These are phyloP conservation scores for Coemansia javaensis DNA, from an alignment of 192 early-diverging fungal species.

Conservation along the genomic window DNA sequence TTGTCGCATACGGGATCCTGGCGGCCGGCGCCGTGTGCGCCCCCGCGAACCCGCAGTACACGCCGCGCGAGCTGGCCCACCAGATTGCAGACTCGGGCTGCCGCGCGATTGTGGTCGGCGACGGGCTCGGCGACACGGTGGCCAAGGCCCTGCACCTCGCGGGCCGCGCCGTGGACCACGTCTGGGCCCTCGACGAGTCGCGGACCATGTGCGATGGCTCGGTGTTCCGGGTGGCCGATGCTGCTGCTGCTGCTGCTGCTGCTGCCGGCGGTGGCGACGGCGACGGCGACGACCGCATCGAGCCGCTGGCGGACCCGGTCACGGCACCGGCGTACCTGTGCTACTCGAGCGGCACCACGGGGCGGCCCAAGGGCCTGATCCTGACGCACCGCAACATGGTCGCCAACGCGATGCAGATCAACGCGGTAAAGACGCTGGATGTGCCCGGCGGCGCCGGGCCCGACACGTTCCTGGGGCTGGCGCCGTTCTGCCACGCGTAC, in stretches of 20 bases:
- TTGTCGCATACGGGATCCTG: conserved; percentile 60
- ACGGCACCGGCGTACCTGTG: conserved; percentile 58
- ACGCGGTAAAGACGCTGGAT: conserved; percentile 32
- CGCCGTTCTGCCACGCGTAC: conserved; percentile 73
- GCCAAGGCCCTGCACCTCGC: conserved; percentile 8
- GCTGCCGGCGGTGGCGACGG: neutral
- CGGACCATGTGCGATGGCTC: neutral
- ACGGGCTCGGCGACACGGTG: conserved; percentile 22
- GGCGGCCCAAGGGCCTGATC: conserved; percentile 61
- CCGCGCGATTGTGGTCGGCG: conserved; percentile 58
- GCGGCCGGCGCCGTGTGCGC: conserved; percentile 63
- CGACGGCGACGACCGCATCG: neutral
- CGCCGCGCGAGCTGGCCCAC: conserved; percentile 67
- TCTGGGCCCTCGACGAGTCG: conserved; percentile 35
- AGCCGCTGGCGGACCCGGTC: conserved; percentile 2
- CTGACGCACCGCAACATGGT: conserved; percentile 69
- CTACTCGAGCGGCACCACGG: conserved; percentile 70
- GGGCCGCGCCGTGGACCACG: conserved; percentile 25
- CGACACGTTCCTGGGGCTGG: conserved; percentile 41
- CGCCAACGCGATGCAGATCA: conserved; percentile 56
- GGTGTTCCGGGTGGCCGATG: conserved; percentile 12
- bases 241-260: neutral
- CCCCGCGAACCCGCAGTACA: conserved; percentile 78
- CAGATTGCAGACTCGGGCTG: conserved; percentile 72
- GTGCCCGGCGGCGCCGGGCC: conserved; percentile 45